Conservation (phyloP, 257 asterid genomes). For the Nicotiana tomentosiformis region DNA sequence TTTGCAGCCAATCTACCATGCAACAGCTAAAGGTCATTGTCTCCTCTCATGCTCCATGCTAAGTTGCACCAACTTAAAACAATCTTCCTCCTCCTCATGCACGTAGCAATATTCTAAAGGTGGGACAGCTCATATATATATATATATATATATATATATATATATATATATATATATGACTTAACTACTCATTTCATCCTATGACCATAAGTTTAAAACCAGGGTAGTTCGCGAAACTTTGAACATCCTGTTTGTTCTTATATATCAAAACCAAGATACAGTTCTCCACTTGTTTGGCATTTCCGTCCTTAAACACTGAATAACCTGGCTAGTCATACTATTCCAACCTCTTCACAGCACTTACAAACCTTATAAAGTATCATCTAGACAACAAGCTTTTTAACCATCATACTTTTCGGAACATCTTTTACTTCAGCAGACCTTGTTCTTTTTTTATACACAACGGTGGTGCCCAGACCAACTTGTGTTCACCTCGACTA, state of each 20-base stretch:
- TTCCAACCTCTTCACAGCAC: background rate
- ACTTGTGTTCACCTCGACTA: background rate
- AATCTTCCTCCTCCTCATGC: background rate
- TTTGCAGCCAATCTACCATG: background rate
- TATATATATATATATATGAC: fast-evolving
- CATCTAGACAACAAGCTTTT: background rate
- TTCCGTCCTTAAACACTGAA: background rate
- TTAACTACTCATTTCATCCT: background rate
- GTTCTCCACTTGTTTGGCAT: background rate
- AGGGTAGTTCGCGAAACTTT: background rate
- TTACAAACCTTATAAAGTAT: background rate
- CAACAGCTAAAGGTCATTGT: background rate
- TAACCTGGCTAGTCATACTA: background rate
- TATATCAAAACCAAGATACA: background rate
- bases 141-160: background rate
- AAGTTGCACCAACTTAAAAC: background rate
- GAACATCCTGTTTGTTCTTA: background rate
- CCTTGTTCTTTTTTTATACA: background rate
- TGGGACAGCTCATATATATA: background rate
- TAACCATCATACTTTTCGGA: background rate
- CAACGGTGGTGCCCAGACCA: background rate
- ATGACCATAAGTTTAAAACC: background rate
- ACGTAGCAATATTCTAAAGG: background rate
- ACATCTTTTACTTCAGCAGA: background rate
- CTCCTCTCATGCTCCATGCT: background rate